A percentile compares a stretch with the other conserved stretches of the same genome.
Conservation (phyloP, 2,329 filamentous ascomycete species). For the Acrodontium crateriforme region DNA sequence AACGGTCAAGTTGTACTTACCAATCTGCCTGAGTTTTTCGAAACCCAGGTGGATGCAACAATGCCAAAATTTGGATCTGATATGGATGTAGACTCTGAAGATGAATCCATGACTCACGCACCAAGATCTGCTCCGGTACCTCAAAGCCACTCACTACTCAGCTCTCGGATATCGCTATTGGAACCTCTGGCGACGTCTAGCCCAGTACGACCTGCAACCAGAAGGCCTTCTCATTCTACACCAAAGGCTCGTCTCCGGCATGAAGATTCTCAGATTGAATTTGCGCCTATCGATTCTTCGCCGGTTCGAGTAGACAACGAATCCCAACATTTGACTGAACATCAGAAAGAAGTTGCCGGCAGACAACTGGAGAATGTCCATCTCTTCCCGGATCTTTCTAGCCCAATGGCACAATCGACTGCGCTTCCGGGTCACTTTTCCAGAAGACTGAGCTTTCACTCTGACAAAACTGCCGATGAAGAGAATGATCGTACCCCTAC, state of each 20-base stretch:
- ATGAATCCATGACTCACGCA: background rate
- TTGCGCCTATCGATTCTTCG: slow-evolving; percentile 51
- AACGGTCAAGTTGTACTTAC: slow-evolving; percentile 24
- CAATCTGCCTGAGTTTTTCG: slow-evolving; percentile 14
- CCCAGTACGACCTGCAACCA: background rate
- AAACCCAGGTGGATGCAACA: no score
- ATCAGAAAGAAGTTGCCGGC: slow-evolving; percentile 64
- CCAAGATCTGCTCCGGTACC: background rate
- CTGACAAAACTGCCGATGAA: slow-evolving; percentile 9
- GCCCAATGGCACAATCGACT: slow-evolving; percentile 23
- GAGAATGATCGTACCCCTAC: slow-evolving; percentile 27
- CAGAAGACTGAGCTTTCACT: slow-evolving; percentile 16
- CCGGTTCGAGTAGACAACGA: slow-evolving; percentile 35
- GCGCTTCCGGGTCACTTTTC: slow-evolving; percentile 10
- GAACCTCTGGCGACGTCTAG: background rate
- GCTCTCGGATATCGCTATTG: no score
- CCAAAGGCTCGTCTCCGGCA: slow-evolving; percentile 50
- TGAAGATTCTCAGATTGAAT: slow-evolving; percentile 70
- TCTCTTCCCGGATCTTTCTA: slow-evolving; percentile 55
- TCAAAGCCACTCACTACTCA: no score
- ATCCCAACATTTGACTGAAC: slow-evolving; percentile 64
- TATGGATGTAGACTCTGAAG: slow-evolving; percentile 2
- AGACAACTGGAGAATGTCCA: slow-evolving; percentile 51
- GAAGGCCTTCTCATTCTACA: background rate
- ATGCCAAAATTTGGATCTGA: no score